A percentile compares a stretch with the other conserved stretches of the same genome.
Conservation (phyloP, 2,329 filamentous ascomycete species). For the Tolypocladium pustulatum region DNA sequence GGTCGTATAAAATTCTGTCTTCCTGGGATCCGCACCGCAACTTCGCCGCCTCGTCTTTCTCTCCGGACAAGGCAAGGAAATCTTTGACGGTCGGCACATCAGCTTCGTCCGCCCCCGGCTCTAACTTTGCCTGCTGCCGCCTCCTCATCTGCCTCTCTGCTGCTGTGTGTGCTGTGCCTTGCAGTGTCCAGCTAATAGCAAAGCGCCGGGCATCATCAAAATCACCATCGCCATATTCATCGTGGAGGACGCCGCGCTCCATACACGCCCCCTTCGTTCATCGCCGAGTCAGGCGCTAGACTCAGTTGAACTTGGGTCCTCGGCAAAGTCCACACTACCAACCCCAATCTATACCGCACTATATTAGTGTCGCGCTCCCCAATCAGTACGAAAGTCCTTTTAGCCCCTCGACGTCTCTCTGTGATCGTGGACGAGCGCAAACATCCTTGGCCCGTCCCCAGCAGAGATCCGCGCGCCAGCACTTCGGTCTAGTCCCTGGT, state of each 20-base stretch:
- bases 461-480: slow-evolving; percentile 11
- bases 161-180: not conserved
- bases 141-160: not conserved
- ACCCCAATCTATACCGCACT: slow-evolving; percentile 23
- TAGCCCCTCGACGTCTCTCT: slow-evolving; percentile 13
- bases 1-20: slow-evolving; percentile 21
- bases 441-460: slow-evolving; percentile 10
- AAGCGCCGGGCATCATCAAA: not conserved
- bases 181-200: not conserved
- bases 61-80: not conserved
- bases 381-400: slow-evolving; percentile 18
- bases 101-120: not conserved
- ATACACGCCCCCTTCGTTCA: slow-evolving; percentile 11
- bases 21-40: slow-evolving; percentile 5
- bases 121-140: not conserved
- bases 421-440: slow-evolving; percentile 13
- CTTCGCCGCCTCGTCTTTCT: not conserved
- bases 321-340: slow-evolving; percentile 20
- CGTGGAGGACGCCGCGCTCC: not conserved
- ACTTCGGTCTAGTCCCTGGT: slow-evolving; percentile 6
- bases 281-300: slow-evolving; percentile 22
- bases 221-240: not conserved
- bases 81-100: not conserved
- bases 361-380: slow-evolving; percentile 29
- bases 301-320: slow-evolving; percentile 22